Evolutionary conservation across 768 basidiomycete genomes (phyloP).

Genomic region (Gloeopeniophorella convolvens): DNA sequence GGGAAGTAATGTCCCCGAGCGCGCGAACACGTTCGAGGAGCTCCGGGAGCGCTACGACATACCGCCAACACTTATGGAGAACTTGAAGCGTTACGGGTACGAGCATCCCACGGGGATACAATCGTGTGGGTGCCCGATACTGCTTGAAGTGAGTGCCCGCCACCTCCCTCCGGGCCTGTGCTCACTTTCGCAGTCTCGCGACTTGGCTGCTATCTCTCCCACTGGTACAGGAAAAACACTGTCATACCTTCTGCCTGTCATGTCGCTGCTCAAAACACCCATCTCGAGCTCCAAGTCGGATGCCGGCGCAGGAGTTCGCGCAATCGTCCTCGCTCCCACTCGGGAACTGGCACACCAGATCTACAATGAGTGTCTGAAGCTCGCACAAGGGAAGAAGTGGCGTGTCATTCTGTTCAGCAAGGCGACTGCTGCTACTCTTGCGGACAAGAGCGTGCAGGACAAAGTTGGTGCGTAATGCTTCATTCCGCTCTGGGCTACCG

Average conservation of each 20-base stretch:
- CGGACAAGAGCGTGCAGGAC: slow-evolving; percentile 62
- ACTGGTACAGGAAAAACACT: slow-evolving; percentile 98
- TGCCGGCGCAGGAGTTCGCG: slow-evolving; percentile 57
- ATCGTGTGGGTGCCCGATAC: slow-evolving; percentile 69
- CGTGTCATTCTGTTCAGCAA: slow-evolving; percentile 78
- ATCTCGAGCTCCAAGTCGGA: slow-evolving; percentile 40
- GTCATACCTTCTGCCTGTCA: slow-evolving; percentile 81
- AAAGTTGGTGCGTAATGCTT: slow-evolving; percentile 62
- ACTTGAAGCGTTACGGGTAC: slow-evolving; percentile 57
- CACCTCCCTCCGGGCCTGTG: no score
- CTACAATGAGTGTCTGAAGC: slow-evolving; percentile 79
- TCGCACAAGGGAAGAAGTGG: slow-evolving; percentile 80
- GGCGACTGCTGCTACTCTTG: slow-evolving; percentile 77
- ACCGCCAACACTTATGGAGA: slow-evolving; percentile 54
- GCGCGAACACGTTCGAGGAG: slow-evolving; percentile 50
- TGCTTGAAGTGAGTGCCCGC: slow-evolving; percentile 64
- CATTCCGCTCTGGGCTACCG: not conserved
- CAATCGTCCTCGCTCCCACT: slow-evolving; percentile 84
- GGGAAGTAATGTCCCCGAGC: slow-evolving; percentile 61
- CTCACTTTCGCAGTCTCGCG: slow-evolving; percentile 48
- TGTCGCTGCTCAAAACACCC: slow-evolving; percentile 54
- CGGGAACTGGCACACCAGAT: slow-evolving; percentile 96
- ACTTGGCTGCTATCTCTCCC: slow-evolving; percentile 91
- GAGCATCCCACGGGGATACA: slow-evolving; percentile 75
- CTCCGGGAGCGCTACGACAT: slow-evolving; percentile 53